A percentile compares a stretch with the other conserved stretches of the same genome.
Evolutionary conservation across 2,329 filamentous ascomycete species (phyloP).

Genomic region (Diplocarpon rosae): DNA sequence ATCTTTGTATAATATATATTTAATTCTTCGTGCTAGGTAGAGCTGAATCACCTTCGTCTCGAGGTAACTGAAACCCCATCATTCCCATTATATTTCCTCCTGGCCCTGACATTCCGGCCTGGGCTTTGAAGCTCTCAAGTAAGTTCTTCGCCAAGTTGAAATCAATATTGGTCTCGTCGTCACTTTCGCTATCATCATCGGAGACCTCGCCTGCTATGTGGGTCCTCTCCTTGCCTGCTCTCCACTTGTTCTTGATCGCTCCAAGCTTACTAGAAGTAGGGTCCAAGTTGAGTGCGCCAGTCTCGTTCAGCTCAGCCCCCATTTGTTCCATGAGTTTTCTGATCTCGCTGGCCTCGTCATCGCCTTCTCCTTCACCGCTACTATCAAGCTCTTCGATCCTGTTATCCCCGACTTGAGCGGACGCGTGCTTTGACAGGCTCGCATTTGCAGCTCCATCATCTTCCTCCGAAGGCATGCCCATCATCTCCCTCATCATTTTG

Average conservation of each 20-base stretch:
- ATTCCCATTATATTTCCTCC: constrained; percentile 77
- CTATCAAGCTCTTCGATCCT: constrained; percentile 20
- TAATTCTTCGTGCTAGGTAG: constrained; percentile 5
- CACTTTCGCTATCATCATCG: constrained; percentile 39
- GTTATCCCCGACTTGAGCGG: constrained; percentile 6
- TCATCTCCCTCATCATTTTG: constrained; percentile 85
- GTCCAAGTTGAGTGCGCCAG: constrained; percentile 53
- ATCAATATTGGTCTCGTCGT: constrained; percentile 63
- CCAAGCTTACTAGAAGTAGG: constrained; percentile 27
- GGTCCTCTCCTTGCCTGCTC: constrained; percentile 10
- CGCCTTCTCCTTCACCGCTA: constrained; percentile 29
- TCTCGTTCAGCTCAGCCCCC: constrained; percentile 59
- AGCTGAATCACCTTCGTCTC: constrained; percentile 53
- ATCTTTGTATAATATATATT: not conserved
- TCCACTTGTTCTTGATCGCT: constrained; percentile 22
- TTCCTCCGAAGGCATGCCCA: constrained; percentile 47
- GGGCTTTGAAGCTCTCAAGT: constrained; percentile 84
- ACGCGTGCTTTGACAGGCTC: constrained; percentile 2
- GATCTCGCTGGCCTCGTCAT: constrained; percentile 49
- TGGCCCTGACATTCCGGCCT: constrained; percentile 75
- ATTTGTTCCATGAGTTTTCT: constrained; percentile 55
- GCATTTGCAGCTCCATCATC: not conserved
- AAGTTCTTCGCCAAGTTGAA: constrained; percentile 84
- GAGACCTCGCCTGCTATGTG: constrained; percentile 13
- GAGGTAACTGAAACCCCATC: constrained; percentile 73